These are phyloP conservation scores for Westerdykella ornata DNA, from an alignment of 2,329 filamentous ascomycete genomes.

Conservation along the genomic window DNA sequence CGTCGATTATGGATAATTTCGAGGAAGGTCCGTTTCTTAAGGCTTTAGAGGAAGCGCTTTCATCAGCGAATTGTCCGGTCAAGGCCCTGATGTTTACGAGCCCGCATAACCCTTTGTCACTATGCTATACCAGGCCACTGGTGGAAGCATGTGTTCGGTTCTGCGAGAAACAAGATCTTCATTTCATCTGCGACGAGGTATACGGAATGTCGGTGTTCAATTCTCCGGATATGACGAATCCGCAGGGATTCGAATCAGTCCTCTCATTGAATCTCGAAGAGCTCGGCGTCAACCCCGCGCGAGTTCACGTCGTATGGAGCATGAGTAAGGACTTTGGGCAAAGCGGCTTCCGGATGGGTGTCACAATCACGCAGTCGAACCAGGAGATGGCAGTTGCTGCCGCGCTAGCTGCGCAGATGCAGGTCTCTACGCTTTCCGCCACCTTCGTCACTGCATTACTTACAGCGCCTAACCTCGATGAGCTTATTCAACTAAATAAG, in stretches of 20 bases:
- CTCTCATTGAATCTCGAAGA: conserved; percentile 15
- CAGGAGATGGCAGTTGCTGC: conserved; percentile 10
- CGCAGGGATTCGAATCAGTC: conserved; percentile 16
- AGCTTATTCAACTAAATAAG: conserved; percentile 18
- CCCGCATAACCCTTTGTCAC: conserved; percentile 41
- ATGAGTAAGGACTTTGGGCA: conserved; percentile 30
- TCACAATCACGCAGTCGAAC: conserved; percentile 18
- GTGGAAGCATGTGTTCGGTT: conserved; percentile 22
- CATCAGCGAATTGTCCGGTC: conserved; percentile 7
- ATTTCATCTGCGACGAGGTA: conserved; percentile 35
- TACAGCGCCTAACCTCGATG: conserved; percentile 13
- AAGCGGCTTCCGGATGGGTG: conserved; percentile 26
- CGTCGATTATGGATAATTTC: conserved; percentile 10
- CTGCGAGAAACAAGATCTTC: conserved; percentile 25
- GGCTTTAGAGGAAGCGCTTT: conserved; percentile 9
- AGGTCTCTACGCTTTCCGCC: conserved; percentile 15
- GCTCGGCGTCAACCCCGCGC: conserved; percentile 9
- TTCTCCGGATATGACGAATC: conserved; percentile 9
- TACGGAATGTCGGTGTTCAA: conserved; percentile 31
- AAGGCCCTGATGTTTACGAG: conserved; percentile 40
- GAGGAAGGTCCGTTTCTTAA: conserved; percentile 7
- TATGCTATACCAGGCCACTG: conserved; percentile 20
- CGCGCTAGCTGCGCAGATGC: conserved; percentile 12
- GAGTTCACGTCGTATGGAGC: conserved; percentile 31
- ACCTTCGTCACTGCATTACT: conserved; percentile 17